These are phyloP conservation scores for Pyronema omphalodes DNA, from an alignment of 495 filamentous ascomycete genomes.

Conservation along the genomic window DNA sequence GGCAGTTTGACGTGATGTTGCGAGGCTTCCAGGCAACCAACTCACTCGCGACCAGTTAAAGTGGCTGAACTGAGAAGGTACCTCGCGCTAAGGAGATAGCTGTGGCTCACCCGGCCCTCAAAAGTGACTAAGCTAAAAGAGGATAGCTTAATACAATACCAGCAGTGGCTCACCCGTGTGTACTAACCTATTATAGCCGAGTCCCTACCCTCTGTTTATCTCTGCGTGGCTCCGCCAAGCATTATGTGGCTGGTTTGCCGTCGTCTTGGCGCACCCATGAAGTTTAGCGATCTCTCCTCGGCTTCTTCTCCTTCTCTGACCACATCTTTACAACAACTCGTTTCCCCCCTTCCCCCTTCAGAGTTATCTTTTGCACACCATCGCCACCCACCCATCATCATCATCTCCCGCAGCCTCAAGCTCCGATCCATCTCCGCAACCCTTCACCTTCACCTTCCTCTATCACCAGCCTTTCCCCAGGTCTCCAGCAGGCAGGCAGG, in stretches of 20 bases:
- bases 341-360: background rate
- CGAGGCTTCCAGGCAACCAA: too few relatives aligned
- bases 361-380: background rate
- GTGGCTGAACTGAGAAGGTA: too few relatives aligned
- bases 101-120: too few relatives aligned
- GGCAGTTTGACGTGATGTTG: too few relatives aligned
- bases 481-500: background rate
- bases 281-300: background rate
- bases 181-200: too few relatives aligned
- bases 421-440: conserved; percentile 6
- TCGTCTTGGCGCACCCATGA: background rate
- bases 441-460: conserved; percentile 4
- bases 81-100: too few relatives aligned
- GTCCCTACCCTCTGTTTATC: too few relatives aligned
- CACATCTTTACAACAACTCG: background rate
- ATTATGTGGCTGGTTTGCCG: background rate
- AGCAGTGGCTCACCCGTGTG: too few relatives aligned
- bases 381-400: conserved; percentile 3
- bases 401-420: conserved; percentile 7
- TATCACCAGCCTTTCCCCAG: background rate
- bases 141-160: too few relatives aligned
- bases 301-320: background rate
- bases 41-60: too few relatives aligned
- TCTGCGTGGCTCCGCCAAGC: background rate
- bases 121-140: too few relatives aligned